Evolutionary conservation across 2,329 filamentous ascomycete species (phyloP).

Genomic region (Shiraia sp.): DNA sequence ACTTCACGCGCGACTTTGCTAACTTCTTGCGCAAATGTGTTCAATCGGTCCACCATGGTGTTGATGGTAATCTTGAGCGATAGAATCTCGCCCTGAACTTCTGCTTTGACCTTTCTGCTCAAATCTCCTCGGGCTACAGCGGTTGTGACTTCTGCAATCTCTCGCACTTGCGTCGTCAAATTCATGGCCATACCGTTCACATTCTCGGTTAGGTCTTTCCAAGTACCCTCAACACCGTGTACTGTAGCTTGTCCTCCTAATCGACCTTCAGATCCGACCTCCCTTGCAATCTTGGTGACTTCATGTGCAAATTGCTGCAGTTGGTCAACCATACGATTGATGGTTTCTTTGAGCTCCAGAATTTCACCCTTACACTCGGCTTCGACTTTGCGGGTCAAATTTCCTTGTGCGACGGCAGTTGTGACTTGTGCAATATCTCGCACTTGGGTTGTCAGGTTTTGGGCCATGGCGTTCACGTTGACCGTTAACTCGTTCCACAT

Average conservation of each 20-base stretch:
- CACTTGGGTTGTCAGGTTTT: conserved; percentile 58
- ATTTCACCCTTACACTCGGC: conserved; percentile 59
- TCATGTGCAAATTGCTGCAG: conserved; percentile 57
- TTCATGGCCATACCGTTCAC: conserved; percentile 60
- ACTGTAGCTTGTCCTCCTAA: conserved; percentile 58
- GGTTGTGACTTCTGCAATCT: conserved; percentile 58
- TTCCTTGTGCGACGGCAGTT: conserved; percentile 56
- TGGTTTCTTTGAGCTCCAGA: conserved; percentile 55
- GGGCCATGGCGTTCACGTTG: conserved; percentile 59
- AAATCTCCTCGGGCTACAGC: conserved; percentile 57
- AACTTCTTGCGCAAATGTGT: conserved; percentile 67
- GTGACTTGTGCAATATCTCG: conserved; percentile 59
- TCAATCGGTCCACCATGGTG: conserved; percentile 67
- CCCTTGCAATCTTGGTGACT: conserved; percentile 57
- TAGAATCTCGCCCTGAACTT: conserved; percentile 57
- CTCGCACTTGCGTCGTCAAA: conserved; percentile 56
- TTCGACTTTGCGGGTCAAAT: conserved; percentile 56
- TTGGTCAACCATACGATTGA: conserved; percentile 59
- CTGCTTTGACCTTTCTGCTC: conserved; percentile 56
- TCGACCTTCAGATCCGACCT: conserved; percentile 57
- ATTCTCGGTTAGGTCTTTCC: conserved; percentile 59
- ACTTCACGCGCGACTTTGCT: conserved; percentile 69
- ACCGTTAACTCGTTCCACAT: conserved; percentile 69
- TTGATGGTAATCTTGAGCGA: conserved; percentile 83
- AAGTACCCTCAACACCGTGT: conserved; percentile 57